Percentiles rank a stretch among this genome's conserved stretches.
Evolutionary conservation across 352 stramenopile genomes (phyloP).

Genomic region (Pythium vanterpoolii): DNA sequence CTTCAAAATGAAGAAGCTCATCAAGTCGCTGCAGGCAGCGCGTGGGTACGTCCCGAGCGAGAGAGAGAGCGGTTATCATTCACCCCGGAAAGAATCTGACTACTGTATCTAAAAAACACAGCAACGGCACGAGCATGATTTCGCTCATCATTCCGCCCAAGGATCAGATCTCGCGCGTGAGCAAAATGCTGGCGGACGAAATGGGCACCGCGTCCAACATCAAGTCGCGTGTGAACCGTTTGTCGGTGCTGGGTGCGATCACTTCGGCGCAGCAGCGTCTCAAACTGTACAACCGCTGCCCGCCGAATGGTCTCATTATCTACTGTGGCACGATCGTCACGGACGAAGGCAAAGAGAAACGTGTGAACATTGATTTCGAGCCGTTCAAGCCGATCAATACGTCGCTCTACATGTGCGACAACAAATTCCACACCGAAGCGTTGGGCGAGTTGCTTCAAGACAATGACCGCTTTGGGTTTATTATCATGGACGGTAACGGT

Average conservation of each 20-base stretch:
- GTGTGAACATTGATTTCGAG: constrained; percentile 99
- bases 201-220: constrained; percentile 99
- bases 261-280: constrained; percentile 99
- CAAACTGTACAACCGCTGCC: constrained; percentile 98
- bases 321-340: constrained; percentile 99
- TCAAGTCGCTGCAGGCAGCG: constrained; percentile 95
- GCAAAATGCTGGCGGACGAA: constrained; percentile 99
- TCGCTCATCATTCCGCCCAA: constrained; percentile 99
- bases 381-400: constrained; percentile 99
- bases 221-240: constrained; percentile 98
- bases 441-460: constrained; percentile 98
- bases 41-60: constrained; percentile 42
- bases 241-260: constrained; percentile 98
- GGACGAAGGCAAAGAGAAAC: constrained; percentile 99
- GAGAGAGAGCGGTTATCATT: neutral
- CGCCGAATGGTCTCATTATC: constrained; percentile 97
- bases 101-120: constrained; percentile 29
- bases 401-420: constrained; percentile 99
- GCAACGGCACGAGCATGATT: constrained; percentile 99
- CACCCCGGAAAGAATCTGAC: neutral
- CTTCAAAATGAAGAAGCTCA: constrained; percentile 99
- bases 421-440: constrained; percentile 99
- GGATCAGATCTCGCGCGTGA: constrained; percentile 97
- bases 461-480: constrained; percentile 99
- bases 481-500: constrained; percentile 99